phyloP scores from a whole-genome alignment of 192 early-diverging fungal genomes.

The Coemansia sp. region DNA sequence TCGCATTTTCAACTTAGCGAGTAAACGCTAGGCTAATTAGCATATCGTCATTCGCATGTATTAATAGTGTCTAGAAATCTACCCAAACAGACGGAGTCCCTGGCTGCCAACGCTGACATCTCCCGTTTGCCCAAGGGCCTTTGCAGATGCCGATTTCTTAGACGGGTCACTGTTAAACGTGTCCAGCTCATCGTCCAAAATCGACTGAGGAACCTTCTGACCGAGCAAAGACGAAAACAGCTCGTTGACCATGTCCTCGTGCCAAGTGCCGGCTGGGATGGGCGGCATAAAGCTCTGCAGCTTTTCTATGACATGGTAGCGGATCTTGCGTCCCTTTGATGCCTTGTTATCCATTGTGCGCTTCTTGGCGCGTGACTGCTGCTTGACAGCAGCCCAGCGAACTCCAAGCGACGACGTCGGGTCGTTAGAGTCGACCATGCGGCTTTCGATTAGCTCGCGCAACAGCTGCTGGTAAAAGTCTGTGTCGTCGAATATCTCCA shows the following conservation, averaged over 20 bases:
- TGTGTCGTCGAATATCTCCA: slow-evolving; percentile 93
- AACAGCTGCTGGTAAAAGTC: slow-evolving; percentile 96
- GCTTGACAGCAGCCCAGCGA: slow-evolving; percentile 83
- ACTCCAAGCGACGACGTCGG: slow-evolving; percentile 71
- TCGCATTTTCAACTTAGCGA: background rate
- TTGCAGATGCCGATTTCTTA: slow-evolving; percentile 1
- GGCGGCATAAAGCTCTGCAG: slow-evolving; percentile 97
- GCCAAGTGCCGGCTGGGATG: slow-evolving; percentile 85
- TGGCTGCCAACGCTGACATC: slow-evolving; percentile 24
- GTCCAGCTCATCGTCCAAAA: slow-evolving; percentile 43
- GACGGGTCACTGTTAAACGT: background rate
- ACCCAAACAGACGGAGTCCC: slow-evolving; percentile 53
- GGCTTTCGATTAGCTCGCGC: slow-evolving; percentile 93
- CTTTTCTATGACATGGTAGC: slow-evolving; percentile 97
- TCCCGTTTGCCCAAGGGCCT: slow-evolving; percentile 17
- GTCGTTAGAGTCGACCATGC: slow-evolving; percentile 92
- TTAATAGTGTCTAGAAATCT: background rate
- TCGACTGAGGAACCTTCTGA: slow-evolving; percentile 56
- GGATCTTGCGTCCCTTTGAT: slow-evolving; percentile 88
- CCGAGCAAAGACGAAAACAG: slow-evolving; percentile 87
- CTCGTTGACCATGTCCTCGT: slow-evolving; percentile 92
- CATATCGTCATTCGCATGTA: background rate
- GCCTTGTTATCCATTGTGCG: slow-evolving; percentile 83
- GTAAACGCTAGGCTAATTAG: background rate
- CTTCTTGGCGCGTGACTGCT: slow-evolving; percentile 68